phyloP scores from a whole-genome alignment of 306 rosid genomes.

The Mucuna pruriens region DNA sequence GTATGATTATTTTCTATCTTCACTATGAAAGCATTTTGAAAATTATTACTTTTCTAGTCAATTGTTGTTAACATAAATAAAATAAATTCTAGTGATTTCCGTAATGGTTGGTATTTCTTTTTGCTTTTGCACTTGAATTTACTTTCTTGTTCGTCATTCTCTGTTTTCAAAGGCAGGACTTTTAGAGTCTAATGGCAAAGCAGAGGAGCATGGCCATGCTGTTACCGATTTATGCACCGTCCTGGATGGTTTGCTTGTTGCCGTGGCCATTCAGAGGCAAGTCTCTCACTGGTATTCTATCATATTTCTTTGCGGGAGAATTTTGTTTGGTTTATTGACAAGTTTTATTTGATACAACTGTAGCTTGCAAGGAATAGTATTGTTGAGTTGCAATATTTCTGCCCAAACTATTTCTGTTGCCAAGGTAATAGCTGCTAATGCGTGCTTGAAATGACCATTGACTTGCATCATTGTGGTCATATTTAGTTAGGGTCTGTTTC shows the following conservation, averaged over 20 bases:
- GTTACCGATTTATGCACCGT: slow-evolving; percentile 71
- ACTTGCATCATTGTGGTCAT: slow-evolving; percentile 19
- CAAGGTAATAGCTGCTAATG: slow-evolving; percentile 58
- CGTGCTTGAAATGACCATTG: slow-evolving; percentile 22
- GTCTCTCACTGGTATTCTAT: slow-evolving; percentile 26
- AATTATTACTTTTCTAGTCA: neutral
- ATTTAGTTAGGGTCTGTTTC: slow-evolving; percentile 7
- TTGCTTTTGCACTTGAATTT: slow-evolving; percentile 30
- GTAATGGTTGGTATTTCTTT: neutral
- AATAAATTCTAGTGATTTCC: slow-evolving; percentile 7
- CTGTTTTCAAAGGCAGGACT: slow-evolving; percentile 80
- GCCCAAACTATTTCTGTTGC: slow-evolving; percentile 58
- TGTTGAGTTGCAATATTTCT: slow-evolving; percentile 68
- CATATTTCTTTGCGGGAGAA: slow-evolving; percentile 12
- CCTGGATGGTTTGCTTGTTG: slow-evolving; percentile 69
- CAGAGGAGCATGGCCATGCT: slow-evolving; percentile 62
- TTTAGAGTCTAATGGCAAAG: slow-evolving; percentile 61
- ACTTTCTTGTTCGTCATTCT: slow-evolving; percentile 39
- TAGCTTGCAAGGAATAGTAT: slow-evolving; percentile 84
- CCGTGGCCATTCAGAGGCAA: slow-evolving; percentile 88
- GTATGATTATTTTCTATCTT: neutral
- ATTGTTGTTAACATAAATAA: slow-evolving; percentile 23
- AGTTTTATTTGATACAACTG: slow-evolving; percentile 35
- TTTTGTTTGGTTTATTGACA: slow-evolving; percentile 22
- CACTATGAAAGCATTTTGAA: neutral